These are phyloP conservation scores for Hansenula lynferdii DNA, from an alignment of 1,139 yeast species.

Conservation along the genomic window DNA sequence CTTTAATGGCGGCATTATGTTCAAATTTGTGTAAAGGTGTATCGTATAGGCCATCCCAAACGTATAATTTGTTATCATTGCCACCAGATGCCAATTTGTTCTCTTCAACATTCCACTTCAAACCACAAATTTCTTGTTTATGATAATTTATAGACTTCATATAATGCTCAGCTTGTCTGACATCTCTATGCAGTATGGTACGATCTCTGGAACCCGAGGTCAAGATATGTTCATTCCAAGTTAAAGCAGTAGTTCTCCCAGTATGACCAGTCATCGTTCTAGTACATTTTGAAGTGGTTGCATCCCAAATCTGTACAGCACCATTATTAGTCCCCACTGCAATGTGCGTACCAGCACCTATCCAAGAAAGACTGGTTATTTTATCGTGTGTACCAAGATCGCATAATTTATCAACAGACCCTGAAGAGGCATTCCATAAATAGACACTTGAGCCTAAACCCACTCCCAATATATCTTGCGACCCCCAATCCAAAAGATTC, in stretches of 20 bases:
- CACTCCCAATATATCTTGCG: conserved; percentile 82
- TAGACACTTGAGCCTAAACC: conserved; percentile 88
- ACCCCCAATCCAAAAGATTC: conserved; percentile 94
- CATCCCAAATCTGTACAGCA: conserved; percentile 93
- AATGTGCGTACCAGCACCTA: conserved; percentile 87
- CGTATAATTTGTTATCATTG: conserved; percentile 78
- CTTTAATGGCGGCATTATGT: conserved; percentile 94
- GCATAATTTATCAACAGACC: conserved; percentile 78
- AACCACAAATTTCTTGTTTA: conserved; percentile 94
- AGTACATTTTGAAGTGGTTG: conserved; percentile 74
- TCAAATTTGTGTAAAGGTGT: conserved; percentile 77
- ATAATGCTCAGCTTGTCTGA: conserved; percentile 79
- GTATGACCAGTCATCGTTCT: conserved; percentile 92
- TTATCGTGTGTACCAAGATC: conserved; percentile 57
- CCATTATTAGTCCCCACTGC: conserved; percentile 92
- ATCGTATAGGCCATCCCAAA: conserved; percentile 80
- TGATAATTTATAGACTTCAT: conserved; percentile 70
- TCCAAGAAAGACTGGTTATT: conserved; percentile 88
- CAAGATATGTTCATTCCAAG: conserved; percentile 92
- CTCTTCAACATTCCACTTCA: conserved; percentile 89
- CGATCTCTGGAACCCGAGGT: conserved; percentile 88
- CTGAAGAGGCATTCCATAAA: conserved; percentile 86
- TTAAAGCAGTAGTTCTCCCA: conserved; percentile 77
- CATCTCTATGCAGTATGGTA: conserved; percentile 84
- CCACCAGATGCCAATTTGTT: conserved; percentile 91